A percentile compares a stretch with the other conserved stretches of the same genome.
phyloP scores from a whole-genome alignment of 345 rosid genomes.

The Salix purpurea region DNA sequence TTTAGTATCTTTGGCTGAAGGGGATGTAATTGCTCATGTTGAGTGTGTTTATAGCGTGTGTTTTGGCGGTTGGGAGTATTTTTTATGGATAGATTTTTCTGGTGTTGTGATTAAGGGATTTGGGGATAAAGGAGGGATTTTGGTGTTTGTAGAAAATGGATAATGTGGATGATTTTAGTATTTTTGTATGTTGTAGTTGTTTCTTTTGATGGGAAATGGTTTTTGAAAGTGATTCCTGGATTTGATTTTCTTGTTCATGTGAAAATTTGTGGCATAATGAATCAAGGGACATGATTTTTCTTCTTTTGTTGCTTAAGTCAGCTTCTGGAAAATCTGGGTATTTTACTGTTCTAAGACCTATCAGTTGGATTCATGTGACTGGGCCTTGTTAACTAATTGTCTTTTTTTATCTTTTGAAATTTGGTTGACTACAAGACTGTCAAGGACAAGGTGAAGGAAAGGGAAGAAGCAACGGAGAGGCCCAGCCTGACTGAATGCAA shows the following conservation, averaged over 20 bases:
- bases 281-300: background rate
- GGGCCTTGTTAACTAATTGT: background rate
- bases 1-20: background rate
- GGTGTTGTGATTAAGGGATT: background rate
- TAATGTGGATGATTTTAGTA: background rate
- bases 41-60: background rate
- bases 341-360: background rate
- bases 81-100: background rate
- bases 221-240: background rate
- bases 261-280: background rate
- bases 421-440: conserved; percentile 39
- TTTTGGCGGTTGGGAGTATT: background rate
- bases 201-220: background rate
- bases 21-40: background rate
- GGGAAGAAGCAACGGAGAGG: conserved; percentile 53
- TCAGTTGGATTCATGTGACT: background rate
- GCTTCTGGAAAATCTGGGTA: background rate
- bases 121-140: background rate
- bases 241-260: background rate
- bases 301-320: background rate
- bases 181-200: background rate
- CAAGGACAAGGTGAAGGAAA: conserved; percentile 59
- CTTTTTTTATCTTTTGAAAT: background rate
- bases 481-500: conserved; percentile 75
- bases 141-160: background rate